Evolutionary conservation across 2,329 filamentous ascomycete genomes (phyloP).

Genomic region (Sporothrix schenckii): DNA sequence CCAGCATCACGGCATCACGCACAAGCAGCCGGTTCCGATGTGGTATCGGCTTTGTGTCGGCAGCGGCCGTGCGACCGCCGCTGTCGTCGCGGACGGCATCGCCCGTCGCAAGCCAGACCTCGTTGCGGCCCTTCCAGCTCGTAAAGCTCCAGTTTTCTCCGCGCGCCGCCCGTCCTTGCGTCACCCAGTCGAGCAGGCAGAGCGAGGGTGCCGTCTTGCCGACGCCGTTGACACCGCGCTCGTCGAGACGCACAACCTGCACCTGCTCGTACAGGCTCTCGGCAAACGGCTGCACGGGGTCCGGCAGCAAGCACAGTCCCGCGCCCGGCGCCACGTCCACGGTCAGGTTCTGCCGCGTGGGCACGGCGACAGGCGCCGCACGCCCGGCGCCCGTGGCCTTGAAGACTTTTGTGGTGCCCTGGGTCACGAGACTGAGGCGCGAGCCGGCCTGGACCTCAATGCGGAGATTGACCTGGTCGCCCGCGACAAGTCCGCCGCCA

Average conservation of each 20-base stretch:
- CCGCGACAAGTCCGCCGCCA: constrained; percentile 87
- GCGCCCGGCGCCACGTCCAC: constrained; percentile 55
- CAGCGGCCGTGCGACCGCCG: constrained; percentile 31
- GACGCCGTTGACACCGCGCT: constrained; percentile 45
- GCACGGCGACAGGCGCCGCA: constrained; percentile 30
- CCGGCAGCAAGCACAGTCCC: constrained; percentile 72
- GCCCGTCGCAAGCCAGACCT: constrained; percentile 64
- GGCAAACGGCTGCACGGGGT: constrained; percentile 90
- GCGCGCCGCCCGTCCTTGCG: constrained; percentile 78
- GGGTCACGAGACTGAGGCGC: constrained; percentile 67
- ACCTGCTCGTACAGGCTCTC: constrained; percentile 81
- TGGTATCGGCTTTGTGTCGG: neutral
- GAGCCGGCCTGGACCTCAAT: constrained; percentile 67
- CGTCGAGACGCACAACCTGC: constrained; percentile 71
- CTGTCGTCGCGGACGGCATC: constrained; percentile 38
- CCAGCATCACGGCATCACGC: constrained; percentile 79
- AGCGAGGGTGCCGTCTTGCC: constrained; percentile 52
- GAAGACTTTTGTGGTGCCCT: constrained; percentile 94
- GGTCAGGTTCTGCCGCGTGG: constrained; percentile 60
- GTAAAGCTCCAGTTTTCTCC: constrained; percentile 87
- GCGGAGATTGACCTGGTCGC: constrained; percentile 76
- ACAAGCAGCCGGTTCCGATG: constrained; percentile 65
- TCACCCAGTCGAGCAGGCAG: constrained; percentile 93
- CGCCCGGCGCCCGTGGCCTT: constrained; percentile 57
- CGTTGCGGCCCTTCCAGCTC: constrained; percentile 81